A percentile compares a stretch with the other conserved stretches of the same genome.
Evolutionary conservation across 129 eudicot species (phyloP).

Genomic region (Artemisia annua): DNA sequence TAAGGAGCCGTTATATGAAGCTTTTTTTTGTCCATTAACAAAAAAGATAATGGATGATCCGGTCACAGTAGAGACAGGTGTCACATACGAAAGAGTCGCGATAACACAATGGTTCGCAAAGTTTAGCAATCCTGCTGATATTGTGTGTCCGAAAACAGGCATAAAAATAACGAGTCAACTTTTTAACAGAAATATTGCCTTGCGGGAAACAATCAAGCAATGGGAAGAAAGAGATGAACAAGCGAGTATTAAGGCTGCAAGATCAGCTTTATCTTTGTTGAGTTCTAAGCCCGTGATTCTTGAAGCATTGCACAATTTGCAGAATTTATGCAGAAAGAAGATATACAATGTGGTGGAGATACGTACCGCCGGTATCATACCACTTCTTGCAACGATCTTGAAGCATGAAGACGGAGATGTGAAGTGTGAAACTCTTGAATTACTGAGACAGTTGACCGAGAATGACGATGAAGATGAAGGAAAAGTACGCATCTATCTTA

Average conservation of each 20-base stretch:
- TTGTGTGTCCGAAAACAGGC: slow-evolving; percentile 58
- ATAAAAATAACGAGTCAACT: slow-evolving; percentile 40
- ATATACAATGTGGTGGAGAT: slow-evolving; percentile 43
- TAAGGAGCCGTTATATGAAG: slow-evolving; percentile 60
- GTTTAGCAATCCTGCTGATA: slow-evolving; percentile 40
- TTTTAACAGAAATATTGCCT: slow-evolving; percentile 51
- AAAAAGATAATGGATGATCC: slow-evolving; percentile 75
- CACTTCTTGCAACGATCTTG: slow-evolving; percentile 51
- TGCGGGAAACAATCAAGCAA: slow-evolving; percentile 59
- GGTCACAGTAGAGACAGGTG: slow-evolving; percentile 71
- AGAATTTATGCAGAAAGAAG: slow-evolving; percentile 42
- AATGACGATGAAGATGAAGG: slow-evolving; percentile 62
- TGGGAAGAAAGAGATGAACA: slow-evolving; percentile 80
- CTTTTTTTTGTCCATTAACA: slow-evolving; percentile 73
- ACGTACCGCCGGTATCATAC: slow-evolving; percentile 46
- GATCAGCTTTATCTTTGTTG: slow-evolving; percentile 48
- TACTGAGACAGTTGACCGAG: slow-evolving; percentile 45
- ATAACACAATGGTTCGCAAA: slow-evolving; percentile 53
- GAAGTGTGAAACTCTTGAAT: slow-evolving; percentile 47
- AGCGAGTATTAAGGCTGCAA: slow-evolving; percentile 55
- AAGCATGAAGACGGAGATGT: slow-evolving; percentile 46
- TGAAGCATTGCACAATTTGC: slow-evolving; percentile 60
- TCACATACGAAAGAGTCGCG: slow-evolving; percentile 60
- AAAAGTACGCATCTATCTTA: slow-evolving; percentile 29
- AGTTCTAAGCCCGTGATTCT: slow-evolving; percentile 48